Evolutionary conservation across 148 eudicot genomes (phyloP).

Genomic region (Fagopyrum esculentum): DNA sequence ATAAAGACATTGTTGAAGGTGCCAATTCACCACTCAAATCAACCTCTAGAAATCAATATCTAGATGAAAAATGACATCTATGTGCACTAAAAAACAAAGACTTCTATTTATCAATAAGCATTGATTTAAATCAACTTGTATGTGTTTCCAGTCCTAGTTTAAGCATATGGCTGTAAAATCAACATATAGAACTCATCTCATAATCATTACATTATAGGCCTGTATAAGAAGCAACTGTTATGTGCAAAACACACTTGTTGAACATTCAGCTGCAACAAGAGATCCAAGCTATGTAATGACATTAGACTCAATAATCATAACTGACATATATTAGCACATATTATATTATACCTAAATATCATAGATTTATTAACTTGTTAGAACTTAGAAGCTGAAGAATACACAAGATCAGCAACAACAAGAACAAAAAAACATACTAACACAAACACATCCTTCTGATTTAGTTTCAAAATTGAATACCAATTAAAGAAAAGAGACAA

Average conservation of each 20-base stretch:
- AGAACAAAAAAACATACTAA: not conserved
- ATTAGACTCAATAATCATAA: no score
- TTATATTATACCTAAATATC: not conserved
- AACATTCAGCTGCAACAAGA: not conserved
- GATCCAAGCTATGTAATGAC: not conserved
- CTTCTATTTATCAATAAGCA: not conserved
- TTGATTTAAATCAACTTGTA: not conserved
- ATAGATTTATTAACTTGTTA: not conserved
- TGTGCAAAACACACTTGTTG: not conserved
- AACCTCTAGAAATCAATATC: not conserved
- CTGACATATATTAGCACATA: no score
- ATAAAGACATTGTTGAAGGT: not conserved
- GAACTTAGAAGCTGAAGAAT: not conserved
- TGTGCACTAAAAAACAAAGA: not conserved
- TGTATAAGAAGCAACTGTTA: not conserved
- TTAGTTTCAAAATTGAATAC: not conserved
- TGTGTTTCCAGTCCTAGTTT: not conserved
- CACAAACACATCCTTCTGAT: not conserved
- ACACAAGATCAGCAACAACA: not conserved
- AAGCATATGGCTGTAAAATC: no score
- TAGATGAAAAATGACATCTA: no score
- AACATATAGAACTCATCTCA: no score
- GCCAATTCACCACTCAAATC: not conserved
- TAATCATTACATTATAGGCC: no score
- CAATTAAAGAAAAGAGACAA: conserved; percentile 9